Evolutionary conservation across 306 rosid genomes (phyloP).

Genomic region (Erythrophleum fordii): DNA sequence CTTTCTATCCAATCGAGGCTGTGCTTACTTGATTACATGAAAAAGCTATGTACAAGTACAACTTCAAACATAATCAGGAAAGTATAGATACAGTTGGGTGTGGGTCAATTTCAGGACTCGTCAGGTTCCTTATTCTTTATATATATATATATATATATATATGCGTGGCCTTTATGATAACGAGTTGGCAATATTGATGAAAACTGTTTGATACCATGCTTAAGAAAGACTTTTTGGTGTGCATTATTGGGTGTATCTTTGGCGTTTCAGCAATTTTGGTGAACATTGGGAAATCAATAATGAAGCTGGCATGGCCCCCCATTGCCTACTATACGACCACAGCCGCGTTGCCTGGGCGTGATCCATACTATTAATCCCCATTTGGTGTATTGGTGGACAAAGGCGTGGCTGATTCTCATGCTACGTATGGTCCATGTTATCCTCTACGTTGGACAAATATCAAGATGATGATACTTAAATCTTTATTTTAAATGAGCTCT

Average conservation of each 20-base stretch:
- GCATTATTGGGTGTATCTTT: constrained; percentile 23
- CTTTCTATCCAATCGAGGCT: constrained; percentile 24
- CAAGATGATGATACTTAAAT: background rate
- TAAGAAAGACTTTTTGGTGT: constrained; percentile 1
- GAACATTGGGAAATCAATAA: constrained; percentile 31
- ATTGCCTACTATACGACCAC: constrained; percentile 22
- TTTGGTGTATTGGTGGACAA: constrained; percentile 36
- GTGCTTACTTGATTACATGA: constrained; percentile 7
- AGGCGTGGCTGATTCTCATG: background rate
- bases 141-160: background rate
- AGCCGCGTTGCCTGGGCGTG: constrained; percentile 39
- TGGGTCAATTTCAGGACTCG: constrained; percentile 23
- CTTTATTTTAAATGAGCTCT: background rate
- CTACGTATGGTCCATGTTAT: background rate
- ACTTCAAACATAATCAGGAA: background rate
- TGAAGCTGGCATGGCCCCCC: constrained; percentile 37
- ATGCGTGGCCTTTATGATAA: background rate
- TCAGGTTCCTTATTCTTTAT: background rate
- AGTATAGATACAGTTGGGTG: background rate
- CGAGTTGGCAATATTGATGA: constrained; percentile 23
- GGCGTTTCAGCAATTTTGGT: background rate
- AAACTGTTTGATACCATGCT: constrained; percentile 36
- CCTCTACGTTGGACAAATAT: background rate
- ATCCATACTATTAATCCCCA: background rate
- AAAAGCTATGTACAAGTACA: constrained; percentile 33